Percentiles rank a stretch among this genome's conserved stretches.
Conservation (phyloP, 2,329 filamentous ascomycete genomes). For the Ilyonectria sp. region DNA sequence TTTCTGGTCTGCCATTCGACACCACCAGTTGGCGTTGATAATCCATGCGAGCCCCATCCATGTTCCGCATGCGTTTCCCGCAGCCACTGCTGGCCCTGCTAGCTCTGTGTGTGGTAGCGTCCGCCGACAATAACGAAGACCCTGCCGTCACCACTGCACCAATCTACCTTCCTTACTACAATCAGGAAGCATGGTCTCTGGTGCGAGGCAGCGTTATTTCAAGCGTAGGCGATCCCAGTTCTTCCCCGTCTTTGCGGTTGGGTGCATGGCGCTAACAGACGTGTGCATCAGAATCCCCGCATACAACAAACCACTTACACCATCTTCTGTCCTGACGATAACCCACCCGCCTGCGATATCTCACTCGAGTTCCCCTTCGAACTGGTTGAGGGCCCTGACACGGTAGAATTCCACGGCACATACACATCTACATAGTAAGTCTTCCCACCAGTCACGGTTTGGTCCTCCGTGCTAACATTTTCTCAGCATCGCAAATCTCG, state of each 20-base stretch:
- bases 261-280: conserved; percentile 13
- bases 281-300: conserved; percentile 51
- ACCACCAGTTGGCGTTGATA: conserved; percentile 8
- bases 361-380: conserved; percentile 64
- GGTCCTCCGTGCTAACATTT: conserved; percentile 20
- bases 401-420: conserved; percentile 61
- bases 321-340: conserved; percentile 63
- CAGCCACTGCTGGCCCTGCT: conserved; percentile 46
- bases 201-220: conserved; percentile 63
- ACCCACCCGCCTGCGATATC: conserved; percentile 59
- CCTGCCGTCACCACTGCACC: conserved; percentile 57
- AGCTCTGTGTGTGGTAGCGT: conserved; percentile 43
- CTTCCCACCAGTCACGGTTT: no score
- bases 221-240: conserved; percentile 52
- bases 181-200: conserved; percentile 58
- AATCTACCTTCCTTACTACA: conserved; percentile 62
- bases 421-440: conserved; percentile 61
- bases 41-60: conserved; percentile 34
- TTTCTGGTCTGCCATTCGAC: conserved; percentile 10
- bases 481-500: conserved; percentile 60
- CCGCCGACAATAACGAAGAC: conserved; percentile 39
- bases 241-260: neutral
- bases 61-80: conserved; percentile 27
- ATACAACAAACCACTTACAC: conserved; percentile 61
- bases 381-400: conserved; percentile 62